Percentiles rank a stretch among this genome's conserved stretches.
Conservation (phyloP, 2,329 filamentous ascomycete genomes). For the Coleophoma cylindrospora region DNA sequence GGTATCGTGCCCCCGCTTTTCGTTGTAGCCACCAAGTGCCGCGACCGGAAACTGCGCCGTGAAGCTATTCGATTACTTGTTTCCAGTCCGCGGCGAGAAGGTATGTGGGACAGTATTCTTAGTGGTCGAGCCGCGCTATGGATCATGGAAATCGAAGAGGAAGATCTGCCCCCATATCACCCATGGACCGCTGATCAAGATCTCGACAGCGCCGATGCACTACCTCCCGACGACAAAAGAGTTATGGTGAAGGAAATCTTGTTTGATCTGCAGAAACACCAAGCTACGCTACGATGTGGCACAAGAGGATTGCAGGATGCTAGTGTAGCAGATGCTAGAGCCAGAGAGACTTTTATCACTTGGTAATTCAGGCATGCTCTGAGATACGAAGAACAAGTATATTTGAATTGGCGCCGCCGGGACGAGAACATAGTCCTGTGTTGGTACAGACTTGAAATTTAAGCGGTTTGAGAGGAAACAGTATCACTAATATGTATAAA, state of each 20-base stretch:
- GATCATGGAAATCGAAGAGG: constrained; percentile 17
- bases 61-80: constrained; percentile 57
- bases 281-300: constrained; percentile 22
- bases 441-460: too few species aligned
- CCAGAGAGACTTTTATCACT: constrained; percentile 12
- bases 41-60: constrained; percentile 47
- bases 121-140: constrained; percentile 47
- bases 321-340: constrained; percentile 15
- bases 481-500: too few species aligned
- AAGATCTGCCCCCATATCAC: constrained; percentile 2
- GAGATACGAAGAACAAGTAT: too few species aligned
- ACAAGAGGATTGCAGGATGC: constrained; percentile 20
- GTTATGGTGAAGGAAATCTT: constrained; percentile 27
- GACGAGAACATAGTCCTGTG: too few species aligned
- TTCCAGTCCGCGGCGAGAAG: constrained; percentile 57
- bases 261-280: constrained; percentile 22
- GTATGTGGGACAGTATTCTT: constrained; percentile 60
- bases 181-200: neutral
- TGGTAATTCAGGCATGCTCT: constrained; percentile 8
- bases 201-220: neutral
- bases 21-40: constrained; percentile 60
- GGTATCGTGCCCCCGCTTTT: constrained; percentile 60
- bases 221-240: constrained; percentile 12
- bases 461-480: too few species aligned
- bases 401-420: too few species aligned